phyloP scores from a whole-genome alignment of 1,284 basidiomycete genomes.

The Puccinia horiana region DNA sequence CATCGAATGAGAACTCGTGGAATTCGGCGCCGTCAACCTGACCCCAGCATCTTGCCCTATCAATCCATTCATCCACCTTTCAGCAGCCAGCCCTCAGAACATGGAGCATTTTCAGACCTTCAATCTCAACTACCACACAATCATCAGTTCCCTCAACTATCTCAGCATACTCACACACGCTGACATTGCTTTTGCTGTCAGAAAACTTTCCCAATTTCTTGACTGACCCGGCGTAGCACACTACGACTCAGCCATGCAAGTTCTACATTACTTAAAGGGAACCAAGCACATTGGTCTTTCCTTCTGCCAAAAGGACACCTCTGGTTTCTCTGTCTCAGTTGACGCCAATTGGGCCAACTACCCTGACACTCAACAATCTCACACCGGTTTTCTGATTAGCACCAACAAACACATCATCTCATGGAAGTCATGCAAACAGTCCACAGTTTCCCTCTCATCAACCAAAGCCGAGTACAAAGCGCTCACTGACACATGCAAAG shows the following conservation, averaged over 20 bases:
- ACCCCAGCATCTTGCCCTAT: not conserved
- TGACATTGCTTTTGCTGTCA: conserved; percentile 2
- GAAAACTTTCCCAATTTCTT: not conserved
- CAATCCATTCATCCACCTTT: not conserved
- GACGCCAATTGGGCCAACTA: not conserved
- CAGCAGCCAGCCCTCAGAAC: not conserved
- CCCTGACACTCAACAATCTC: not conserved
- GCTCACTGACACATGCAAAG: no score
- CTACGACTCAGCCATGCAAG: not conserved
- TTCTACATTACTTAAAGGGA: not conserved
- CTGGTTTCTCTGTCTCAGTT: not conserved
- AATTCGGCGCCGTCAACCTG: no score
- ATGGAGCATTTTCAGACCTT: not conserved
- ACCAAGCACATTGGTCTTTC: not conserved
- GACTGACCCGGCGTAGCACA: not conserved
- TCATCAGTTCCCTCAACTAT: not conserved
- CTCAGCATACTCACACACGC: not conserved
- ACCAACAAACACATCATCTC: not conserved
- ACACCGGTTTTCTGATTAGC: not conserved
- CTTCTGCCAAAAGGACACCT: not conserved
- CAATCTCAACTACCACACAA: not conserved
- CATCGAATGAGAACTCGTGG: no score
- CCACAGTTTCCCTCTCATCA: not conserved
- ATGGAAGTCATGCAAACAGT: not conserved
- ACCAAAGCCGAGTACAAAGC: conserved; percentile 19